phyloP scores from a whole-genome alignment of 2,329 filamentous ascomycete species.

The Boeremia exigua region DNA sequence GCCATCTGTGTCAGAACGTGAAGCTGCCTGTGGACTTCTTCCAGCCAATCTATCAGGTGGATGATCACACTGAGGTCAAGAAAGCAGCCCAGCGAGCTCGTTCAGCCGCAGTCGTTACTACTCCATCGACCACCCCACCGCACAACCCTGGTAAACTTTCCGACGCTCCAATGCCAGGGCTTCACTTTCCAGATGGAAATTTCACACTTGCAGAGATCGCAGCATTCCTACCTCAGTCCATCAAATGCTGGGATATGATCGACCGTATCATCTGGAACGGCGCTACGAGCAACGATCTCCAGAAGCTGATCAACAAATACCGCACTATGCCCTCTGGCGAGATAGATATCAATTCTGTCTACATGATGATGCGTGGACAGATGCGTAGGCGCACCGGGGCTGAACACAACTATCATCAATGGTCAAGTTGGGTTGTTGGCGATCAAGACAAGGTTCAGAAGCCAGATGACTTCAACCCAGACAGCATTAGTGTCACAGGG shows the following conservation, averaged over 20 bases:
- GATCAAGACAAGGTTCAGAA: conserved; percentile 14
- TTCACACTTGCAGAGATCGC: conserved; percentile 34
- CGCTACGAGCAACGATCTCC: conserved; percentile 6
- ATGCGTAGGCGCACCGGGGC: conserved; percentile 19
- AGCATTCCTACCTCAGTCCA: conserved; percentile 30
- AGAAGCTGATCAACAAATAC: conserved; percentile 26
- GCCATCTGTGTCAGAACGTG: not conserved
- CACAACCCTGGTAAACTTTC: conserved; percentile 18
- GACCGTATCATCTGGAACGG: conserved; percentile 35
- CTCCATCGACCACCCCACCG: not conserved
- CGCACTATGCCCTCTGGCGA: conserved; percentile 19
- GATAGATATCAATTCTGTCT: conserved; percentile 21
- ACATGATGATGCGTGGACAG: conserved; percentile 25
- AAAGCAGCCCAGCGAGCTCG: not conserved
- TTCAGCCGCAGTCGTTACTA: too few relatives aligned
- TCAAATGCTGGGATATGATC: conserved; percentile 32
- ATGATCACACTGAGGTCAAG: not conserved
- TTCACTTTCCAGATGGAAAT: conserved; percentile 30
- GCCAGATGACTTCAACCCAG: conserved; percentile 16
- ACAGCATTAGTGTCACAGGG: conserved; percentile 24
- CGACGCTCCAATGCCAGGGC: conserved; percentile 23
- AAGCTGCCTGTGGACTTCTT: not conserved
- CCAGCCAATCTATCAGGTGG: conserved; percentile 13
- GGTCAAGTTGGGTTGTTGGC: conserved; percentile 21
- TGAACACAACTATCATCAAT: conserved; percentile 13